Base-by-base conservation (phyloP, 2,329 filamentous ascomycete species). In the Botrytis aclada region DNA sequence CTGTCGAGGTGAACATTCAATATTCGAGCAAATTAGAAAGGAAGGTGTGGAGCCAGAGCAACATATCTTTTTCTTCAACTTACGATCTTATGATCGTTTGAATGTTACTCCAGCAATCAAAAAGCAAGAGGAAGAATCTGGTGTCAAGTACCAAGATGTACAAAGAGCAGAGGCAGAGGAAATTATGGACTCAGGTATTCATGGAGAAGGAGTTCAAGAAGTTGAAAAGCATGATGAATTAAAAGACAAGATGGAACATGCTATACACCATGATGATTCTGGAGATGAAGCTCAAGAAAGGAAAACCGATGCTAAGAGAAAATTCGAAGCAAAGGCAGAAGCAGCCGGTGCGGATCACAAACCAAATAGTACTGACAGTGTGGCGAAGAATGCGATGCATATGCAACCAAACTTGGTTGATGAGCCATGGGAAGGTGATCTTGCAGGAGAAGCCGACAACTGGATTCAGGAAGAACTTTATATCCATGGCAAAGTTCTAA, bases 381-480 rank as follows among this genome's bases (percentile, higher is more conserved):
- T 92, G 2, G 93, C 95, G 0, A 90, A 96, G 76, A 90, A 93
- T 77, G 94, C 94, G 51, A 96, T 98, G 93, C 87, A 92, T 34
- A 88, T 88, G 76, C 84, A 90, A 81, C 81, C 88, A 81, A 84
- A 86, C 86, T 82, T 89, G 78, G 86, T 86, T 5, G 90, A 93
- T 16, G 93, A 97, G 81, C 79, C 84, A 0, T 98, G 94, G 93
- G 91, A 95, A 25, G 92, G 93, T 25, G 85, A 86, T 0, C 84
- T 89, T 0, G 88, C 95, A 77, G 88, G 88, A 1, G 96, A 98
- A 81, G 92, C 94, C 73, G 88, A 92, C 71, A 93, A 97, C 80
- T 97, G 96, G 85, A 91, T 98, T 74, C 95, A 97, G 80, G 96
- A 99, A 81, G 95, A 99, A 82, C 88, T 98, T 2, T 99, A 99